Base-by-base conservation (phyloP, 176 grass and related monocot genomes). In the Oryza longistaminata region DNA sequence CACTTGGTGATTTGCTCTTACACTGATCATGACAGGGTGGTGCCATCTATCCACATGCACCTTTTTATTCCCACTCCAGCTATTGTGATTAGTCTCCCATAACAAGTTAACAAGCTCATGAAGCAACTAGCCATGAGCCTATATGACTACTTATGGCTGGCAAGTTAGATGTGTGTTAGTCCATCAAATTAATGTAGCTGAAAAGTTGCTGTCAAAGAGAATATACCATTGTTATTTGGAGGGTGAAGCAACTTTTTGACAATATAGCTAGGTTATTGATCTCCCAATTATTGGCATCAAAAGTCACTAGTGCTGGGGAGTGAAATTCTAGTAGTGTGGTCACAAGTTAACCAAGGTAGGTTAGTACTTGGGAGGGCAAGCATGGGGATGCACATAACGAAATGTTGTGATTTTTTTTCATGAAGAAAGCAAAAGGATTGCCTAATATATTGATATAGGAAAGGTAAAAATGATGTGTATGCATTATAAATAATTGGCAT, bases 21-120 rank as follows among this genome's bases (percentile, higher is more conserved):
- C 35, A 29, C 27, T 75, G 34, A 81, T 68, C 85, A 24, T 15
- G 61, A 75, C 71, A 68, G 8, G 58, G 33, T 75, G 70, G 85
- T 87, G 85, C 45, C 62, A 60, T 87, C 78, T 68, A 87, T 68
- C 85, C 62, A 75, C 62, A 87, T 67, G n/a, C 31, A 31, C 43
- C 70, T 75, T 81, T 87, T 70, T 12, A 49, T 22, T 68, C 17
- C 77, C 45, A 81, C 71, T 67, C 58, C 7, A 9, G 39, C 39
- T 40, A 49, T 5, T 29, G 14, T 78, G 62, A 68, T 10, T 60
- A 60, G 82, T 49, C 68, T 80, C 84, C 43, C 31, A 55, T 11
- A 74, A 55, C 15, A 68, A 75, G 70, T 55, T 68, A 87, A 75
- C 27, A 79, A 33, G 27, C 22, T 27, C 71, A 19, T 34, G 21